Conservation (phyloP, 2,329 filamentous ascomycete species). For the Tolypocladium album region DNA sequence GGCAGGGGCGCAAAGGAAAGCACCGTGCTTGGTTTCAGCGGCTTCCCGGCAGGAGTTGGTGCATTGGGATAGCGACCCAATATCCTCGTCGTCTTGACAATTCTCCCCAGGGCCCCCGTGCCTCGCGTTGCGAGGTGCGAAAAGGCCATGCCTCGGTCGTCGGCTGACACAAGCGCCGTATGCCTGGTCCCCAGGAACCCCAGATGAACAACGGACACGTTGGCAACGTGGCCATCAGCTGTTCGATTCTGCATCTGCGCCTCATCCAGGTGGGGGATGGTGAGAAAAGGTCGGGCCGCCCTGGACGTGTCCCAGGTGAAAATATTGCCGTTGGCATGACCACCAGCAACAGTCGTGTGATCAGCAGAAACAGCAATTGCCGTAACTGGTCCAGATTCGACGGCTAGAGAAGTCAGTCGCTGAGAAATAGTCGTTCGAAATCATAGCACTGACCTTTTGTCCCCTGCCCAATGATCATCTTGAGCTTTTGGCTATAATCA, state of each 20-base stretch:
- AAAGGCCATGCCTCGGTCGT: constrained; percentile 94
- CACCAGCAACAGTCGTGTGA: constrained; percentile 81
- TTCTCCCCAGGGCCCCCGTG: constrained; percentile 72
- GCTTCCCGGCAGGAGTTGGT: constrained; percentile 48
- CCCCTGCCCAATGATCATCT: constrained; percentile 85
- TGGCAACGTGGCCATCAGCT: constrained; percentile 73
- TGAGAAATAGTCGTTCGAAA: neutral
- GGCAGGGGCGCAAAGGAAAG: constrained; percentile 85
- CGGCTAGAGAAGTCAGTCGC: constrained; percentile 44
- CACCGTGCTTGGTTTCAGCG: constrained; percentile 85
- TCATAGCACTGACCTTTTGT: constrained; percentile 58
- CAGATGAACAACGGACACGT: constrained; percentile 74
- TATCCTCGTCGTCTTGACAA: constrained; percentile 82
- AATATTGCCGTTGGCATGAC: constrained; percentile 81
- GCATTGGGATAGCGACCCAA: constrained; percentile 80
- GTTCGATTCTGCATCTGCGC: constrained; percentile 52
- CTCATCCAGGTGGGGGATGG: constrained; percentile 68
- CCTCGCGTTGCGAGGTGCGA: constrained; percentile 91
- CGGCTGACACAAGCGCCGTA: constrained; percentile 89
- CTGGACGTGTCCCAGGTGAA: constrained; percentile 93
- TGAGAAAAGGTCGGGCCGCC: constrained; percentile 77
- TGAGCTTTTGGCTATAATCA: constrained; percentile 93
- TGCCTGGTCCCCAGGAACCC: constrained; percentile 90
- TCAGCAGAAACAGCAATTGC: constrained; percentile 87
- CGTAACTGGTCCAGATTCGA: constrained; percentile 82